These are phyloP conservation scores for Rhizopogon vinicolor DNA, from an alignment of 768 basidiomycete genomes.

Conservation along the genomic window DNA sequence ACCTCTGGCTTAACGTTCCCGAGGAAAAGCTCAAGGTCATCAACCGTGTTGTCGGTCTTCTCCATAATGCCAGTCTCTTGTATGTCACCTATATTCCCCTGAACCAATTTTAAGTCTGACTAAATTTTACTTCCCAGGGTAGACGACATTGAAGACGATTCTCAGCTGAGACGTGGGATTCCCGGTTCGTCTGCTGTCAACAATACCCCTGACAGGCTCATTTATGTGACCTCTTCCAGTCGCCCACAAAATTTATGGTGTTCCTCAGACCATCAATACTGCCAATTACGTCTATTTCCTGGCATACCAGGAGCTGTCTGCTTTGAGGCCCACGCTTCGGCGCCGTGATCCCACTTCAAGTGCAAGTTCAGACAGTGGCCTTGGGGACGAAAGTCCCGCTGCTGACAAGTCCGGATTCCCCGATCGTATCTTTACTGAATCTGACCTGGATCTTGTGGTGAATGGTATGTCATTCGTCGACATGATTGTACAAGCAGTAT, in stretches of 20 bases:
- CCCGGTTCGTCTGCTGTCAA: conserved; percentile 50
- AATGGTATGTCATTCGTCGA: conserved; percentile 46
- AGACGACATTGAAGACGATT: conserved; percentile 95
- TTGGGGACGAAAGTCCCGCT: not conserved
- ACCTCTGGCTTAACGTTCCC: conserved; percentile 87
- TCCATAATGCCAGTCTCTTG: conserved; percentile 93
- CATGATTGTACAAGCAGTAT: not conserved
- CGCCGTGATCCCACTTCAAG: not conserved
- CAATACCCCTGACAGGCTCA: not conserved
- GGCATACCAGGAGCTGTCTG: conserved; percentile 71
- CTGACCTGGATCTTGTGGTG: conserved; percentile 64
- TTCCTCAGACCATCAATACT: conserved; percentile 94
- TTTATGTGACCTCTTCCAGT: conserved; percentile 37
- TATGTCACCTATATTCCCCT: conserved; percentile 28
- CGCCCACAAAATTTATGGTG: conserved; percentile 95
- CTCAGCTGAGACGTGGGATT: conserved; percentile 77
- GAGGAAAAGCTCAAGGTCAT: conserved; percentile 67
- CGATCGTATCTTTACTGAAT: conserved; percentile 24
- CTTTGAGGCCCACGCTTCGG: not conserved
- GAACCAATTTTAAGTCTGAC: not conserved
- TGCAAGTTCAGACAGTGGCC: conserved; percentile 2
- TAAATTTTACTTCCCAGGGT: conserved; percentile 45
- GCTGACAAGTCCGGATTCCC: conserved; percentile 7
- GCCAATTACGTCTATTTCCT: conserved; percentile 98
- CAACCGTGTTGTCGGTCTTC: conserved; percentile 76